Evolutionary conservation across 2,329 filamentous ascomycete genomes (phyloP), one percentile per base, ranked within the genome.

Genomic region (Colletotrichum nymphaeae): DNA sequence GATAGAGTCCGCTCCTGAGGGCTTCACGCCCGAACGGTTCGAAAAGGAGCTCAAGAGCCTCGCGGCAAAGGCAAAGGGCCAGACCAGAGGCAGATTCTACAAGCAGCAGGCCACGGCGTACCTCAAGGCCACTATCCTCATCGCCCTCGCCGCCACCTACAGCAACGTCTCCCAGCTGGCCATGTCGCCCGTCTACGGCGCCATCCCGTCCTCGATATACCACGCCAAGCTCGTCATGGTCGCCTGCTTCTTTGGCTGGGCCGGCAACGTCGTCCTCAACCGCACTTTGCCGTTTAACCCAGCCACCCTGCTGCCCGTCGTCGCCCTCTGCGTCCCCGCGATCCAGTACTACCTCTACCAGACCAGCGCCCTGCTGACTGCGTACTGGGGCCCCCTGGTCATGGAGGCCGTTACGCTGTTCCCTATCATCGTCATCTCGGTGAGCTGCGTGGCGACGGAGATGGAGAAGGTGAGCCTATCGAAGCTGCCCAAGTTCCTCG

Each of bases 171-270:
- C 94, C 1, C 91, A 94, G 79, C 87, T 95, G 75, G 92, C 90
- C 52, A 87, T 98, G 42, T 94, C 95, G 24, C 97, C 97, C 2
- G 93, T 97, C 12, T 98, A 97, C 82, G 97, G 97, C 65, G 91
- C 92, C 19, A 94, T 97, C 49, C 94, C 96, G 1, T 87, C 95
- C 1, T 88, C 90, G 1, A 86, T 93, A 76, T 93, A 92, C 81
- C 96, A 98, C 81, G 84, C 87, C 64, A 89, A 89, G 79, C 88
- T 91, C 73, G 85, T 95, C 75, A 91, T 91, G 77, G 84, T 89
- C 4, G 91, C 90, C 32, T 90, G 91, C 74, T 92, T 95, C 74
- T 81, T 91, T 19, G 95, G 94, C 42, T 94, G 94, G 89, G 88
- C 93, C 9, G 87, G 88, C 30, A 94, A 93, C 79, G 80, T 92